Evolutionary conservation across 805 yeast genomes (phyloP), one percentile per base, ranked within the genome.

Genomic region (Nakazawaea populi): DNA sequence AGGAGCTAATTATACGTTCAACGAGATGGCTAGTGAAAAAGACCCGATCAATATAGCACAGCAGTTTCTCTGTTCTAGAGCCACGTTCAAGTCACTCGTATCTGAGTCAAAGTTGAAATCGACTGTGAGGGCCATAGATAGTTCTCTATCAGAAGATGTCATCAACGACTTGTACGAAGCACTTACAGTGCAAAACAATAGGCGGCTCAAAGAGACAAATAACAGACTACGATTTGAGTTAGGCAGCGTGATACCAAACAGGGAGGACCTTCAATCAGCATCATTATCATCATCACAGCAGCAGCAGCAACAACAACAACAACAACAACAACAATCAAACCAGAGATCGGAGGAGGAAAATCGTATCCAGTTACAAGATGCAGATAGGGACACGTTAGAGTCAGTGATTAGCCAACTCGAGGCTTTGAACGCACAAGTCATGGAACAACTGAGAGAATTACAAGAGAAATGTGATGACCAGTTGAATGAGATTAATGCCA

Each of bases 401-500:
- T 24, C 45, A 4, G 34, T 60, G 1, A 55, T 62, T 9, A 29
- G 42, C 3, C 61, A 61, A 10, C 55, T 75, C 54, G 54, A 52
- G 1, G 46, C 44, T 6, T 52, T 76, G 30, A 58, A 64, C n/a
- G 44, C 56, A 1, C 58, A 67, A 0, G 31, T 73, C 6, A 65
- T 58, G 4, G 44, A 54, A 0, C 71, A 69, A 35, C 48, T 58
- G 4, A 39, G 49, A 3, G 32, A 43, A 5, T 35, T 64, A 1
- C 63, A 68, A 44, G 35, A 32, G 5, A 37, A 57, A 24, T 46
- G 60, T 4, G 52, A 48, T 4, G 27, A 39, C 9, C 57, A 55
- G 44, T 46, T 64, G 18, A 42, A 46, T 4, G 58, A 61, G 9
- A 51, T 66, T 11, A 34, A 51, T 4, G 38, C 35, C 5, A 34